Percentiles rank a stretch among this genome's conserved stretches.
These are phyloP conservation scores for Phytophthora tubulina DNA, from an alignment of 352 stramenopile genomes.

Conservation along the genomic window DNA sequence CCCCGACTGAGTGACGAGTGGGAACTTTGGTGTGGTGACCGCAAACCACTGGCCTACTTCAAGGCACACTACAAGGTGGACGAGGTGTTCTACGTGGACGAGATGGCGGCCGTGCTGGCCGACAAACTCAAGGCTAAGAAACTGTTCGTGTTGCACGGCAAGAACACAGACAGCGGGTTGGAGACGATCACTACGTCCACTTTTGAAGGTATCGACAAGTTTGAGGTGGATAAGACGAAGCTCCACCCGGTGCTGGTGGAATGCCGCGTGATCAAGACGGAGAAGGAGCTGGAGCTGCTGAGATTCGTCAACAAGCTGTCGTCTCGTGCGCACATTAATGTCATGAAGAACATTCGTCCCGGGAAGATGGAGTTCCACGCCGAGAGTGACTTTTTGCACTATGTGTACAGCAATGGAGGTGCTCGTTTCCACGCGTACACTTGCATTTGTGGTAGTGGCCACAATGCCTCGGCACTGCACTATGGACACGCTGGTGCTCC, in stretches of 20 bases:
- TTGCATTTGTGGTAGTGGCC: conserved; percentile 96
- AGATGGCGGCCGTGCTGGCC: conserved; percentile 77
- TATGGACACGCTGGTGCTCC: conserved; percentile 97
- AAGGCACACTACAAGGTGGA: conserved; percentile 94
- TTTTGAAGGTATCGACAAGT: conserved; percentile 85
- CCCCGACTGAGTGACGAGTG: conserved; percentile 92
- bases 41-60: conserved; percentile 89
- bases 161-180: conserved; percentile 83
- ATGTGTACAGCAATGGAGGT: conserved; percentile 94
- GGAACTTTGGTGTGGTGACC: conserved; percentile 96
- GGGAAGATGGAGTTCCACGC: conserved; percentile 65
- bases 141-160: conserved; percentile 83
- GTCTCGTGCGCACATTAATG: conserved; percentile 52
- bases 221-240: conserved; percentile 59
- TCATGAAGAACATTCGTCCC: conserved; percentile 48
- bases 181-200: conserved; percentile 74
- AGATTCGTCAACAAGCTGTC: conserved; percentile 91
- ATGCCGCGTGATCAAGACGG: conserved; percentile 92
- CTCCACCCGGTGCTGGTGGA: conserved; percentile 90
- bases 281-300: conserved; percentile 94
- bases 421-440: conserved; percentile 96
- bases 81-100: conserved; percentile 84
- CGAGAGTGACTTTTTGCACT: conserved; percentile 92
- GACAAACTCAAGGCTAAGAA: conserved; percentile 66
- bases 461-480: conserved; percentile 96